Percentiles rank a stretch among this genome's conserved stretches.
Conservation (phyloP, 768 basidiomycete genomes). For the Mycena belliarum region DNA sequence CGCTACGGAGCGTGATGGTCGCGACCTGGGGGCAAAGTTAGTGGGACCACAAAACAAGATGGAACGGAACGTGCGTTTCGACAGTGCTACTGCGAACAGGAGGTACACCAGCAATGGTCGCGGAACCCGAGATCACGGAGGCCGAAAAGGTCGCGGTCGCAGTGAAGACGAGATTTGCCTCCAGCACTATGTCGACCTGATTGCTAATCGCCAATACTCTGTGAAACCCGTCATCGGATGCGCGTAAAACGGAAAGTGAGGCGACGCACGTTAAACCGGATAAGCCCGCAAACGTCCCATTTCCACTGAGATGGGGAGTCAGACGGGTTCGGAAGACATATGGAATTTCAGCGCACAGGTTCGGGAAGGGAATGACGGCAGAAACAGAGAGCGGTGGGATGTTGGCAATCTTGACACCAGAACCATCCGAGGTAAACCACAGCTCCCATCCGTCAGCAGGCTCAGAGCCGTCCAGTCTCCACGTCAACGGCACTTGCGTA, state of each 20-base stretch:
- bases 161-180: not conserved
- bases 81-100: not conserved
- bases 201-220: slow-evolving; percentile 15
- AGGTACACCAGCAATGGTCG: not conserved
- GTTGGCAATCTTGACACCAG: not conserved
- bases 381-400: not conserved
- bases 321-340: not conserved
- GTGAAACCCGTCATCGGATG: no score
- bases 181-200: not conserved
- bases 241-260: not conserved
- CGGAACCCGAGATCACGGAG: not conserved
- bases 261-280: not conserved
- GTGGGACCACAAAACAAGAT: no score
- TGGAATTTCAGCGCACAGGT: slow-evolving; percentile 1
- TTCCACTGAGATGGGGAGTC: not conserved
- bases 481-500: slow-evolving; percentile 8
- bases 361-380: slow-evolving; percentile 15
- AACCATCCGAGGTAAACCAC: slow-evolving; percentile 14
- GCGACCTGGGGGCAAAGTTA: not conserved
- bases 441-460: slow-evolving; percentile 16
- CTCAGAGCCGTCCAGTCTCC: slow-evolving; percentile 19
- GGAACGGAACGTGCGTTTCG: no score
- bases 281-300: slow-evolving; percentile 16
- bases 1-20: not conserved
- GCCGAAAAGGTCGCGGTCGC: slow-evolving; percentile 11